phyloP scores from a whole-genome alignment of 768 basidiomycete genomes.

The Mycena polygramma region DNA sequence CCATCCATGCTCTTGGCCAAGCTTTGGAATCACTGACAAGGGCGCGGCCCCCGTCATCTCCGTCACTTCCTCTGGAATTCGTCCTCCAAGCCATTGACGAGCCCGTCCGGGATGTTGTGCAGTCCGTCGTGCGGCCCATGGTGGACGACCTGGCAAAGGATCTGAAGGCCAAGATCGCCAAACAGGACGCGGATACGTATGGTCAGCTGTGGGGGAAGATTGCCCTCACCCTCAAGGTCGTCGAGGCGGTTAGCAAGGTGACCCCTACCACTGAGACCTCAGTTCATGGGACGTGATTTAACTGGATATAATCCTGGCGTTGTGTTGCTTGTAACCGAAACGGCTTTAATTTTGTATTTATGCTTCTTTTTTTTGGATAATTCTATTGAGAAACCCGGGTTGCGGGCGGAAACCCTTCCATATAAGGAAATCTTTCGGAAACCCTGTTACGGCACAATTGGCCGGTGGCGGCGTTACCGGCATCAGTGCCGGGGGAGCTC shows the following conservation, averaged over 20 bases:
- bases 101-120: conserved; percentile 32
- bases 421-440: too few relatives aligned
- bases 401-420: too few relatives aligned
- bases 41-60: conserved; percentile 21
- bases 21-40: conserved; percentile 33
- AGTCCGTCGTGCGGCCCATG: conserved; percentile 27
- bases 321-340: background rate
- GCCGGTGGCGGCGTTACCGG: too few relatives aligned
- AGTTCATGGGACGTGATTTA: background rate
- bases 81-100: conserved; percentile 30
- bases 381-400: too few relatives aligned
- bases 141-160: conserved; percentile 22
- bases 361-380: too few relatives aligned
- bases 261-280: background rate
- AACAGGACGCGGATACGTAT: conserved; percentile 31
- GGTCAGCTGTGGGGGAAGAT: conserved; percentile 31
- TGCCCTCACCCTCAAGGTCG: conserved; percentile 29
- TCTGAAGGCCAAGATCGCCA: conserved; percentile 20
- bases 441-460: too few relatives aligned
- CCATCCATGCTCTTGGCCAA: conserved; percentile 43
- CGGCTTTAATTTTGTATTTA: too few relatives aligned
- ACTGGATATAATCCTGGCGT: background rate
- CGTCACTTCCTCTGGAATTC: conserved; percentile 27
- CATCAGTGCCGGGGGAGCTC: too few relatives aligned
- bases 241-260: conserved; percentile 28